phyloP scores from a whole-genome alignment of 1,284 basidiomycete genomes.

The Ceratorhiza oryzae-sativae region DNA sequence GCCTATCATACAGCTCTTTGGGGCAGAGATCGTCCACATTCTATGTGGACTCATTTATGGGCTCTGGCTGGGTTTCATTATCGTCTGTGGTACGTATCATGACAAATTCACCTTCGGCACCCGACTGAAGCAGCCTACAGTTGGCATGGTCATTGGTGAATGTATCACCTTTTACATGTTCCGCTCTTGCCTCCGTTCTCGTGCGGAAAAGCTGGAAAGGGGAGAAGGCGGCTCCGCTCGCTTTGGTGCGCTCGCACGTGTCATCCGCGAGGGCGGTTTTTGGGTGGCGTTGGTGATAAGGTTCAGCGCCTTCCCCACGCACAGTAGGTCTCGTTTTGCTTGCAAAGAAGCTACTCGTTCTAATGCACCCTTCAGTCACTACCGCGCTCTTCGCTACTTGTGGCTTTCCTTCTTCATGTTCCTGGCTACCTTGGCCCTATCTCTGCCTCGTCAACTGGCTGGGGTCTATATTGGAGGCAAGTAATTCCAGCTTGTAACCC shows the following conservation, averaged over 20 bases:
- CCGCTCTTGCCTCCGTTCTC: slow-evolving; percentile 27
- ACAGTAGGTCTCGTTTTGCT: not conserved
- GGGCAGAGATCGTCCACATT: slow-evolving; percentile 29
- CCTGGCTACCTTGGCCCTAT: slow-evolving; percentile 19
- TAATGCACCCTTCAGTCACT: not conserved
- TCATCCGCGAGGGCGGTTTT: slow-evolving; percentile 36
- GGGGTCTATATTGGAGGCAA: slow-evolving; percentile 33
- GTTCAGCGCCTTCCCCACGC: slow-evolving; percentile 27
- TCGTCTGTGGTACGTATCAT: slow-evolving; percentile 21
- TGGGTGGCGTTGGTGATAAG: slow-evolving; percentile 9
- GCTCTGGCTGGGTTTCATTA: slow-evolving; percentile 17
- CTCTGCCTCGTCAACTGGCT: slow-evolving; percentile 28
- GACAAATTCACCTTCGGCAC: too few species aligned
- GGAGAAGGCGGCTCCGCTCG: slow-evolving; percentile 6
- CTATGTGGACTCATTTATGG: slow-evolving; percentile 28
- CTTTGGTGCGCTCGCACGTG: slow-evolving; percentile 23
- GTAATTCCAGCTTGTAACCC: not conserved
- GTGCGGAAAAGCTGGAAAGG: slow-evolving; percentile 25
- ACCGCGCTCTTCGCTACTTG: slow-evolving; percentile 21
- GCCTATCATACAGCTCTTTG: not conserved
- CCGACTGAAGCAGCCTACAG: not conserved
- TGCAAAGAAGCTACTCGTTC: not conserved
- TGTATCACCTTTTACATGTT: slow-evolving; percentile 21
- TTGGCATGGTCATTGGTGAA: slow-evolving; percentile 16
- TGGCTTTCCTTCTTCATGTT: slow-evolving; percentile 21